Conservation (phyloP, 805 yeast genomes). For the Saccharomycopsis olivae region DNA sequence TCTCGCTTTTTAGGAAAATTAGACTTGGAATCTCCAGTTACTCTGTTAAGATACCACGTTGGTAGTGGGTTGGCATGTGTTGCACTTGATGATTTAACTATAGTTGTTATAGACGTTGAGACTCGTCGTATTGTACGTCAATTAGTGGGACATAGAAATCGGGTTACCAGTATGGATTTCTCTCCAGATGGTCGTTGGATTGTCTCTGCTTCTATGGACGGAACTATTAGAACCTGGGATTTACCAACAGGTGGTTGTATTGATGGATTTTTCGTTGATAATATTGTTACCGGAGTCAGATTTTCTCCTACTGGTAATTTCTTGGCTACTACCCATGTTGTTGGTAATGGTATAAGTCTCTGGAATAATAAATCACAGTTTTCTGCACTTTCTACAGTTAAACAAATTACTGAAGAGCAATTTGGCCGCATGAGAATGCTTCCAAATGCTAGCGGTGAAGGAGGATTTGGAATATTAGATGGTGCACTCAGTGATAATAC, state of each 20-base stretch:
- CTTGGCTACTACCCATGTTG: constrained; percentile 86
- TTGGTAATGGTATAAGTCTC: constrained; percentile 77
- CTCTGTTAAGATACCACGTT: constrained; percentile 66
- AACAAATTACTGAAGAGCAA: constrained; percentile 67
- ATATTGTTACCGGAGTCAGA: constrained; percentile 70
- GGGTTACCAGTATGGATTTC: constrained; percentile 81
- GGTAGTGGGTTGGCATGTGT: constrained; percentile 79
- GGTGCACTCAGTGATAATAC: constrained; percentile 51
- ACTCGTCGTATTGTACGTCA: constrained; percentile 80
- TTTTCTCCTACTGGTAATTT: constrained; percentile 84
- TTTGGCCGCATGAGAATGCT: constrained; percentile 44
- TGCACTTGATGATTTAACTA: constrained; percentile 76
- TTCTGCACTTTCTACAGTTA: constrained; percentile 53
- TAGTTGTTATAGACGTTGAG: constrained; percentile 71
- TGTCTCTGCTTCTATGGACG: constrained; percentile 70
- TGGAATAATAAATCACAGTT: constrained; percentile 93
- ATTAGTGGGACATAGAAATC: constrained; percentile 79
- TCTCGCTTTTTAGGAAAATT: constrained; percentile 59
- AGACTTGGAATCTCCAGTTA: constrained; percentile 65
- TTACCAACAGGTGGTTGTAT: constrained; percentile 94
- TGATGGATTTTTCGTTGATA: constrained; percentile 73
- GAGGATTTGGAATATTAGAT: constrained; percentile 58
- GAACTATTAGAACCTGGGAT: constrained; percentile 93
- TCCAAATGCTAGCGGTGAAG: constrained; percentile 75
- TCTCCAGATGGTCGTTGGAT: constrained; percentile 96